phyloP scores from a whole-genome alignment of 2,329 filamentous ascomycete genomes.

The Huntiella bhutanensis region DNA sequence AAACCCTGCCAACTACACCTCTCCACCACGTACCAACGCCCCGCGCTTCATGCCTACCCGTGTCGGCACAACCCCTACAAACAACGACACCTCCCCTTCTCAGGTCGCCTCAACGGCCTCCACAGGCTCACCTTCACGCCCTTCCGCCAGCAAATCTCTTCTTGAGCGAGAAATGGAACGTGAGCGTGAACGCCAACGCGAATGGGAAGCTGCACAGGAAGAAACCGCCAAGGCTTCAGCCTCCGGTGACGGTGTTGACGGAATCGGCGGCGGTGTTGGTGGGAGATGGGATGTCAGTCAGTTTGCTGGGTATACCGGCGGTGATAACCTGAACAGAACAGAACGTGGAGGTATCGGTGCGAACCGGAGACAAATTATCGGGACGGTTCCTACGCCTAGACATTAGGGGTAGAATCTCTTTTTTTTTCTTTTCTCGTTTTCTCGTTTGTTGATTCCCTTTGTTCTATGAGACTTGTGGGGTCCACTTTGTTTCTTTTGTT shows the following conservation, averaged over 20 bases:
- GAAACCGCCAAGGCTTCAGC: conserved; percentile 37
- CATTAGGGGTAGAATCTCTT: neutral
- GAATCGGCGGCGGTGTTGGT: conserved; percentile 45
- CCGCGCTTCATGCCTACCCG: neutral
- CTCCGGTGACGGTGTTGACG: conserved; percentile 35
- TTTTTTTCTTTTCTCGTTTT: neutral
- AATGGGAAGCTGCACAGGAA: conserved; percentile 63
- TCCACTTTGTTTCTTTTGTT: neutral
- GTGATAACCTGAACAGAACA: conserved; percentile 54
- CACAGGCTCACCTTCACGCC: conserved; percentile 17
- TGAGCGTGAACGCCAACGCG: conserved; percentile 54
- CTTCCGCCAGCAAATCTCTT: conserved; percentile 46
- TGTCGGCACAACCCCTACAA: conserved; percentile 13
- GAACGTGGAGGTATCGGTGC: conserved; percentile 42
- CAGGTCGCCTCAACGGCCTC: conserved; percentile 23
- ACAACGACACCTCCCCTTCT: conserved; percentile 25
- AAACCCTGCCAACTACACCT: conserved; percentile 23
- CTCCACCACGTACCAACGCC: conserved; percentile 12
- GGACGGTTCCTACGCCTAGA: conserved; percentile 38
- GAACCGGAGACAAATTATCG: conserved; percentile 59
- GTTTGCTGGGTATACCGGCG: conserved; percentile 56
- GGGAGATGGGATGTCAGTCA: conserved; percentile 61
- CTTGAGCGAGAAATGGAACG: conserved; percentile 67
- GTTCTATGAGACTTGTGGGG: neutral
- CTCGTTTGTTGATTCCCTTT: neutral